A percentile compares a stretch with the other conserved stretches of the same genome.
Conservation (phyloP, 1,284 basidiomycete species). For the Peniophora sp. region DNA sequence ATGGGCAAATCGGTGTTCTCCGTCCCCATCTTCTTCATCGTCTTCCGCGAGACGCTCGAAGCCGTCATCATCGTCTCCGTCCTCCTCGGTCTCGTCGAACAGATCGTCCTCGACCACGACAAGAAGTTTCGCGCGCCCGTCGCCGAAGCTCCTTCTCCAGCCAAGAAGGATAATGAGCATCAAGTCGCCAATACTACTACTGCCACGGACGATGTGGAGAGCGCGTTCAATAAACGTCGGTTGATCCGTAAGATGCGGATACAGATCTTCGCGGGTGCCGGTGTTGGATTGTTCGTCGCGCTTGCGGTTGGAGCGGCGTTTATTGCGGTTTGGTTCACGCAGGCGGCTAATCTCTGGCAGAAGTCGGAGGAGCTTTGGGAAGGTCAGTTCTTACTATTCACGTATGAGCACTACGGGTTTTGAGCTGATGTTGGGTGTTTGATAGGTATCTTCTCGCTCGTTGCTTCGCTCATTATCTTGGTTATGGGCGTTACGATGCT, state of each 20-base stretch:
- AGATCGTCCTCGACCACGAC: conserved; percentile 49
- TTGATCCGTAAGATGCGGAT: conserved; percentile 57
- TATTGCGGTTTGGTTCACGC: conserved; percentile 77
- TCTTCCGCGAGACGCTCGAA: conserved; percentile 86
- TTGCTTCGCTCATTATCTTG: conserved; percentile 76
- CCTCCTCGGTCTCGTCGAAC: conserved; percentile 77
- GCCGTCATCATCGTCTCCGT: conserved; percentile 86
- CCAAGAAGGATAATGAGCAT: background rate
- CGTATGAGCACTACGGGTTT: background rate
- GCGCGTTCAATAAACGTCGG: conserved; percentile 8
- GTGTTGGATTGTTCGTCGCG: conserved; percentile 68
- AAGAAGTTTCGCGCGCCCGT: conserved; percentile 4
- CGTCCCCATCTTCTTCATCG: conserved; percentile 81
- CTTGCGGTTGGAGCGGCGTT: conserved; percentile 73
- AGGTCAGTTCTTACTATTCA: conserved; percentile 23
- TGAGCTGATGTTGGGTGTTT: conserved; percentile 1
- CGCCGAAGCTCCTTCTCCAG: conserved; percentile 9
- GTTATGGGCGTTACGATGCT: conserved; percentile 39
- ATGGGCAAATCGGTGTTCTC: conserved; percentile 69
- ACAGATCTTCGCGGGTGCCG: conserved; percentile 78
- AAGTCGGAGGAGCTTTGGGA: conserved; percentile 76
- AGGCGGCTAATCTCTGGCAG: conserved; percentile 63
- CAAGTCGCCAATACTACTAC: background rate
- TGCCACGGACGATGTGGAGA: conserved; percentile 1
- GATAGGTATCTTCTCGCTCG: conserved; percentile 71